Conservation (phyloP, 2,329 filamentous ascomycete genomes). For the Nemania sp. region DNA sequence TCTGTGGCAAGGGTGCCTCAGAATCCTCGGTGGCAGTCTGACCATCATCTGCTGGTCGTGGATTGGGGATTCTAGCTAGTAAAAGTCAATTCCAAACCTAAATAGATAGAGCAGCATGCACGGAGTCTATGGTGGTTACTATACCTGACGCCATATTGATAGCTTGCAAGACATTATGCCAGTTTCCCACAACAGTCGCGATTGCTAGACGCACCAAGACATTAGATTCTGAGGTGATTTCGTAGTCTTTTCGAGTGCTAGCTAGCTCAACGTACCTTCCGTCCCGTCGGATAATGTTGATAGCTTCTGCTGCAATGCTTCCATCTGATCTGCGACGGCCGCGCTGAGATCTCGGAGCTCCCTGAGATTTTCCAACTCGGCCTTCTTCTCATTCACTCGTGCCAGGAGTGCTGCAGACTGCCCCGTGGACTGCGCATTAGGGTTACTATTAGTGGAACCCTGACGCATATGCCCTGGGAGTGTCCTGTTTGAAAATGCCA, state of each 20-base stretch:
- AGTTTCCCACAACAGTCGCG: constrained; percentile 85
- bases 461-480: constrained; percentile 76
- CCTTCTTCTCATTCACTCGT: constrained; percentile 87
- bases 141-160: constrained; percentile 89
- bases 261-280: constrained; percentile 72
- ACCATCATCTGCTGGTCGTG: constrained; percentile 59
- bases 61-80: constrained; percentile 76
- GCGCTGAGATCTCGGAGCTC: constrained; percentile 83
- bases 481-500: constrained; percentile 69
- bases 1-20: constrained; percentile 75
- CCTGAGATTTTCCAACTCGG: constrained; percentile 81
- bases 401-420: constrained; percentile 78
- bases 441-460: constrained; percentile 62
- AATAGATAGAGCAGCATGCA: not conserved
- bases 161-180: constrained; percentile 86
- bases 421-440: constrained; percentile 59
- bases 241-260: not conserved
- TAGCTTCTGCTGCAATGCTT: constrained; percentile 81
- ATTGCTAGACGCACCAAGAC: constrained; percentile 67
- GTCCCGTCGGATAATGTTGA: constrained; percentile 83
- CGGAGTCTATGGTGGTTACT: constrained; percentile 45
- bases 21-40: constrained; percentile 55
- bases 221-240: constrained; percentile 31
- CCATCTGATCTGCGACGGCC: constrained; percentile 84
- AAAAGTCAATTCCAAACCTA: constrained; percentile 24